Conservation (phyloP, 257 asterid genomes). For the Petunia secreta region DNA sequence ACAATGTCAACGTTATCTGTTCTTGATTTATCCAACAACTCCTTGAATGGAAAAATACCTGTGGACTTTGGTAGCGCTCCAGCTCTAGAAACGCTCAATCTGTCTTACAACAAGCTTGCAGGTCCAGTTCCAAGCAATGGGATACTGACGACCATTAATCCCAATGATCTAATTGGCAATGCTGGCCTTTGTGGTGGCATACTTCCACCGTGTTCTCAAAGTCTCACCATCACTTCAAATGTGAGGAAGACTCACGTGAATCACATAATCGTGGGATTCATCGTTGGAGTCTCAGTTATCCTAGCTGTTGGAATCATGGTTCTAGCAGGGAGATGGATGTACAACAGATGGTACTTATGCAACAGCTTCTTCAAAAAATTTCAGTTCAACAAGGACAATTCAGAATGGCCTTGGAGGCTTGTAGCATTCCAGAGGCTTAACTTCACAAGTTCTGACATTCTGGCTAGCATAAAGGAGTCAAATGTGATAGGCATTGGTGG, state of each 20-base stretch:
- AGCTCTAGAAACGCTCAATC: conserved; percentile 68
- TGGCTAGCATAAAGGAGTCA: conserved; percentile 63
- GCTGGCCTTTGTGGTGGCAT: conserved; percentile 74
- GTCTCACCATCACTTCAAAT: conserved; percentile 27
- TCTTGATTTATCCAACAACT: conserved; percentile 70
- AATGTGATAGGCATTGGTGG: conserved; percentile 80
- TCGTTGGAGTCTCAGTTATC: conserved; percentile 51
- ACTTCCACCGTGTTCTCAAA: conserved; percentile 61
- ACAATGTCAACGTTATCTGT: conserved; percentile 61
- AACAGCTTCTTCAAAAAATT: conserved; percentile 51
- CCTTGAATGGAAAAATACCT: conserved; percentile 68
- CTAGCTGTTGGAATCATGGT: conserved; percentile 38
- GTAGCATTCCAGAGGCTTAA: conserved; percentile 75
- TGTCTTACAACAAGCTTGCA: conserved; percentile 65
- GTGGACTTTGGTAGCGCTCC: conserved; percentile 65
- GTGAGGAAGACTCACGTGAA: conserved; percentile 42
- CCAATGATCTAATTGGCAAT: conserved; percentile 65
- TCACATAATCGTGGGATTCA: conserved; percentile 50
- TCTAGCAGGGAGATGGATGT: conserved; percentile 51
- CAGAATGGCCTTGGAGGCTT: conserved; percentile 86
- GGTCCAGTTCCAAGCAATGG: conserved; percentile 78
- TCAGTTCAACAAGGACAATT: conserved; percentile 48
- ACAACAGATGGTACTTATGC: conserved; percentile 62
- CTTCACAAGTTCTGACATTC: conserved; percentile 64
- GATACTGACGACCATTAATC: conserved; percentile 59